Evolutionary conservation across 345 rosid species (phyloP), one percentile per base, ranked within the genome.

Genomic region (Hypericum androsaemum): DNA sequence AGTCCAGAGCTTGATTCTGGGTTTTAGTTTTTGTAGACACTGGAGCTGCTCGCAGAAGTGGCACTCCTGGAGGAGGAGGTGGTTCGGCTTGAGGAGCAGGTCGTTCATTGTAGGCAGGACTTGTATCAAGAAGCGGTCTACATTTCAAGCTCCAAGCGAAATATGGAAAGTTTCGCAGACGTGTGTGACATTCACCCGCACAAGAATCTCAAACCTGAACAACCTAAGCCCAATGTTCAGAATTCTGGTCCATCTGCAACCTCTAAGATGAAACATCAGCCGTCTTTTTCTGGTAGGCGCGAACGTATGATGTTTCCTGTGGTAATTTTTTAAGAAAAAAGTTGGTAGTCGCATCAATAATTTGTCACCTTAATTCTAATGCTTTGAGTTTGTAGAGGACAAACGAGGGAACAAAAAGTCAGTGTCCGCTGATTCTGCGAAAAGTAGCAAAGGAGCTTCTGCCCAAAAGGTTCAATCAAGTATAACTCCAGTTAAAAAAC

Each of bases 61-160:
- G 98, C 98, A 44, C 89, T 90, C 39, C 37, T 87, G 63, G 98
- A 90, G 64, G 98, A 90, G 73, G 98, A 90, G 59, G 69, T 82
- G 56, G 83, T 74, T 38, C 74, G 95, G 64, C 82, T 90, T 6
- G 98, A 90, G 70, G 96, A 87, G 63, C 76, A 71, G 59, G 76
- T 82, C 15, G 87, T 87, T 57, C 78, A 79, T 69, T 78, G 70
- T 45, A 70, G 89, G 55, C 84, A 82, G 50, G 86, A 73, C 47
- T 60, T 84, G 69, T 82, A 87, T 68, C 87, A 81, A 65, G 95
- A 86, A 75, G 82, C 81, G n/a, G 78, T 74, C 45, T 60, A 71
- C 69, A 69, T 72, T 65, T 82, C 95, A 40, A 71, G 81, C 10
- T 71, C 82, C 39, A 77, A 76, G 71, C 72, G 64, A 67, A 72